These are phyloP conservation scores for Colletotrichum camelliae DNA, from an alignment of 2,329 filamentous ascomycete species.

Conservation along the genomic window DNA sequence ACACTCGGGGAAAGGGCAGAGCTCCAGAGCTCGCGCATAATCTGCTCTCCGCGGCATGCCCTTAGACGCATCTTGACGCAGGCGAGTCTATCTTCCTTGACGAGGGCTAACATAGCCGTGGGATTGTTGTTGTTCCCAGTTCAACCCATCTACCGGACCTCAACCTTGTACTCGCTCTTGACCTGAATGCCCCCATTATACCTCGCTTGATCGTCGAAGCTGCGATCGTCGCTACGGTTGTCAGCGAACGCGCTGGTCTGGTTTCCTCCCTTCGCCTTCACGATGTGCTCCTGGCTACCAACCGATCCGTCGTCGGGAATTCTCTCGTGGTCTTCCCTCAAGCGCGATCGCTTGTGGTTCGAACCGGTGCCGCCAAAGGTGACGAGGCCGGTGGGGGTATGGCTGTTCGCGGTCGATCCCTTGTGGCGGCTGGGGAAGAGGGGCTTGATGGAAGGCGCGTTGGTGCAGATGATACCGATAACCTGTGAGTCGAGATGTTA, in stretches of 20 bases:
- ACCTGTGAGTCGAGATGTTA: background rate
- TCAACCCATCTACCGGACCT: background rate
- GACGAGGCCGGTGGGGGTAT: conserved; percentile 1
- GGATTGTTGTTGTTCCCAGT: background rate
- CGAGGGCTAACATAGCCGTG: background rate
- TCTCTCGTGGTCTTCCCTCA: background rate
- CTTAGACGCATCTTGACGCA: background rate
- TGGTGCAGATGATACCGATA: conserved; percentile 13
- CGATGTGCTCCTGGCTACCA: conserved; percentile 14
- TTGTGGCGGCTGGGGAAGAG: conserved; percentile 2
- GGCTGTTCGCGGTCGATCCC: background rate
- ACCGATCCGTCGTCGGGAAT: conserved; percentile 3
- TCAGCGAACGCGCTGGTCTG: conserved; percentile 1
- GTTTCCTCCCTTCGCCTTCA: background rate
- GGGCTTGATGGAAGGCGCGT: conserved; percentile 15
- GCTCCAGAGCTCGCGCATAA: background rate
- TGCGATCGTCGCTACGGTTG: background rate
- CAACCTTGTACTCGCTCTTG: conserved; percentile 11
- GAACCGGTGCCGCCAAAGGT: conserved; percentile 9
- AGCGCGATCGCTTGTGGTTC: background rate
- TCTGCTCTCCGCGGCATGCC: background rate
- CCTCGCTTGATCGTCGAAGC: background rate
- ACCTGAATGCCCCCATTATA: conserved; percentile 2
- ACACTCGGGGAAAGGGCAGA: background rate
- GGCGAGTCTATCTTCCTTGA: background rate